Evolutionary conservation across 345 rosid species (phyloP).

Genomic region (Acer campestre): DNA sequence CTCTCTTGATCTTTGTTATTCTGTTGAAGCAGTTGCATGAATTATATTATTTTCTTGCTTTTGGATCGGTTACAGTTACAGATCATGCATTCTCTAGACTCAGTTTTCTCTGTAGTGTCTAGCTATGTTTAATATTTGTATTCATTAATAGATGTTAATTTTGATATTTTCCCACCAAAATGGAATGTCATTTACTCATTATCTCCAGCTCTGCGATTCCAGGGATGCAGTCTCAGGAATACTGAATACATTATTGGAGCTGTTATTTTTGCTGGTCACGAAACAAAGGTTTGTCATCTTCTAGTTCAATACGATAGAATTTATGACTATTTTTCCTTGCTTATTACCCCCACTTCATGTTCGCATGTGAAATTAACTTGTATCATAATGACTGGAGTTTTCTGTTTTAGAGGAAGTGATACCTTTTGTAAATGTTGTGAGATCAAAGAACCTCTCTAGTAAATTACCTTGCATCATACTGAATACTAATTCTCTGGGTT

Average conservation of each 20-base stretch:
- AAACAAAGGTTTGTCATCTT: constrained; percentile 81
- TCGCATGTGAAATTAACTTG: not conserved
- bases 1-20: not conserved
- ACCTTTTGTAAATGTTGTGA: constrained; percentile 10
- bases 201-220: constrained; percentile 28
- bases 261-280: constrained; percentile 94
- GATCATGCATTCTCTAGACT: not conserved
- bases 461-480: not conserved
- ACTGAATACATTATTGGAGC: constrained; percentile 87
- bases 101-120: not conserved
- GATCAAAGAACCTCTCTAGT: not conserved
- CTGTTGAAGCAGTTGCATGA: not conserved
- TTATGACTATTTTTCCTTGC: not conserved
- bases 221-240: constrained; percentile 99
- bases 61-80: not conserved
- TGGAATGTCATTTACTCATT: constrained; percentile 19
- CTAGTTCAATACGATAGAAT: constrained; percentile 9
- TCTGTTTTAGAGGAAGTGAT: not conserved
- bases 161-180: constrained; percentile 14
- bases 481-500: too few species aligned
- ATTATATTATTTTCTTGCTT: not conserved
- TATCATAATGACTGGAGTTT: not conserved
- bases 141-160: not conserved
- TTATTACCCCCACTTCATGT: not conserved
- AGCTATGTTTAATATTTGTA: not conserved